Base-by-base conservation (phyloP, 768 basidiomycete species). In the Russula griseocarnosa region DNA sequence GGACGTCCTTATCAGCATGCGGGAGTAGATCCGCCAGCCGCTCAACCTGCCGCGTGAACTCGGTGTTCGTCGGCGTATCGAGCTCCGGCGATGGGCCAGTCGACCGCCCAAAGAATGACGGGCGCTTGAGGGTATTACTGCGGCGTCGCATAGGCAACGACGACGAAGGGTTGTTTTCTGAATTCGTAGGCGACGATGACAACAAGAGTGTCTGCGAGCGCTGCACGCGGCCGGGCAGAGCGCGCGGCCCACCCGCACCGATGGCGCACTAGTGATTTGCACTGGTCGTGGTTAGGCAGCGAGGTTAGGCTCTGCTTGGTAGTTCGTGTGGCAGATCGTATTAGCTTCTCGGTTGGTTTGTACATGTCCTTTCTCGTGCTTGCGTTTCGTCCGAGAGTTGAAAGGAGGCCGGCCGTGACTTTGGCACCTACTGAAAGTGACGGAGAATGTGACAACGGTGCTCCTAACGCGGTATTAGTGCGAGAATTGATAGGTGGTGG, bases 181-280 rank as follows among this genome's bases (percentile, higher is more conserved):
- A 36, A 22, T 62, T 75, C 8, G 78, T 58, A 3, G 70, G 58
- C 5, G 73, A 71, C 16, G 63, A 75, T 67, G 66, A 73, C 22
- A 80, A 70, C 72, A 85, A 81, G 52, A 88, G 79, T 32, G 87
- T 91, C 69, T 88, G 86, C 8, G 88, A 84, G 57, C 88, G 82
- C 63, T 81, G 79, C 61, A 84, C 76, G 44, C 89, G 82, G 64
- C 68, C 69, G 3, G 86, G 84, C 20, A 81, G 81, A 0, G 88
- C 87, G 22, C 90, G 84, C 11, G 90, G 89, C 7, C 90, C 90
- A 46, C 89, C 87, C 1, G 87, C 3, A 88, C 81, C 3, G 81
- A 77, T 11, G 87, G 87, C 11, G 78, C 69, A 58, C 67, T 65
- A 20, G 69, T 69, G 59, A 78, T 61, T 63, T 75, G 76, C 40